Base-by-base conservation (phyloP, 805 yeast genomes). In the Candida nitratophila region DNA sequence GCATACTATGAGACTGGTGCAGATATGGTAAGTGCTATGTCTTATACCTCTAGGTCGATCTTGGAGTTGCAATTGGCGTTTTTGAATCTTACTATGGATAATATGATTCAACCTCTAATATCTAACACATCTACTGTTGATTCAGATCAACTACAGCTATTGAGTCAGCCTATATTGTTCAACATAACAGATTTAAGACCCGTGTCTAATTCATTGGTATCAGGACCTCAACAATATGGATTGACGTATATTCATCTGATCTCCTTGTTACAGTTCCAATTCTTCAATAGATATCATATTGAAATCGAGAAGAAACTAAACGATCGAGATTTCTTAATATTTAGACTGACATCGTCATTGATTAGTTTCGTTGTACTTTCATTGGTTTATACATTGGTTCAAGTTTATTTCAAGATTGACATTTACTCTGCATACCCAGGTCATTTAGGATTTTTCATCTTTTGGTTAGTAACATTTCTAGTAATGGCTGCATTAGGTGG, bases 191-290 rank as follows among this genome's bases (percentile, higher is more conserved):
- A 83, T 52, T 53, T 68, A 41, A 68, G 74, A 10, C 82, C 81
- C 1, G 69, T 67, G 42, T 56, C 63, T 2, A 64, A 73, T 48
- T 66, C 75, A 2, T 75, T 76, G 3, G 58, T 78, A 3, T 51
- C 71, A 17, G 88, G 86, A 0, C 86, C 88, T 2, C 66, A 77
- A 15, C 88, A 83, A 56, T 83, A 80, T 46, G 91, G 90, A 30
- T 66, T 81, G 52, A 78, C 83, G 55, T 83, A 78, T 60, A 65
- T 81, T 57, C 73, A 83, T 55, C 74, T 83, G 55, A 59, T 83
- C 42, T 76, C 89, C 6, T 79, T 85, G 55, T 79, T 85, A 71
- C 81, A 79, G 49, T 72, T 83, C 57, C 74, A 61, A 16, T 72
- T 81, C 58, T 81, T 80, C 56, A 66, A 63, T 15, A 76, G 74